Conservation (phyloP, 305 asterid species). For the Solanum hybrid region DNA sequence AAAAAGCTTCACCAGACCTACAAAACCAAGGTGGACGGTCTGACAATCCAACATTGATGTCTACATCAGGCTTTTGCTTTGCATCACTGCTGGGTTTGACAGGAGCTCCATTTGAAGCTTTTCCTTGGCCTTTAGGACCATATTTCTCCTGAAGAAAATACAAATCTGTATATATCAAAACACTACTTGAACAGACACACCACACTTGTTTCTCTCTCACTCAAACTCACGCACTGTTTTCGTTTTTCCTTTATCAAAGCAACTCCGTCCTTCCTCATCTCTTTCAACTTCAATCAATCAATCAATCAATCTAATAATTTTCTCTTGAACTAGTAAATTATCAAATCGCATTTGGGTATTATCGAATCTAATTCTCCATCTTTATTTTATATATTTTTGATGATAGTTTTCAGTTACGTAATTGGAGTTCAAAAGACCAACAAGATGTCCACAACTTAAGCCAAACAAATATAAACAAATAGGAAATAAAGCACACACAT, state of each 20-base stretch:
- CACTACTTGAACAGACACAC: not conserved
- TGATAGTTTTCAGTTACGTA: not conserved
- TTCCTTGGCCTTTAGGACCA: constrained; percentile 86
- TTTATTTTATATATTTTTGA: not conserved
- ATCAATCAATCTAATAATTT: not conserved
- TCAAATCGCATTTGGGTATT: not conserved
- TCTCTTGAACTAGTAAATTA: not conserved
- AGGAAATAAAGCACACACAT: not conserved
- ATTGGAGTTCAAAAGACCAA: not conserved
- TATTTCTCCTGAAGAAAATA: constrained; percentile 64
- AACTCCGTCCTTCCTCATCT: not conserved
- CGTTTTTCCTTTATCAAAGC: not conserved
- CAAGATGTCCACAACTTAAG: not conserved
- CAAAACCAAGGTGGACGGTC: constrained; percentile 91
- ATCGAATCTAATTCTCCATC: not conserved
- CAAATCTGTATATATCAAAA: not conserved
- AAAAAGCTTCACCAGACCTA: constrained; percentile 36
- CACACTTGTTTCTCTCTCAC: not conserved
- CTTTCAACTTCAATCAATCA: not conserved
- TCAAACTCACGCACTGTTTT: not conserved
- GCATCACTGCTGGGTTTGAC: constrained; percentile 38
- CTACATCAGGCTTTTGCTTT: constrained; percentile 72
- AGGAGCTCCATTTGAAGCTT: constrained; percentile 39
- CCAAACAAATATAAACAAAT: not conserved
- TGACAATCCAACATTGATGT: constrained; percentile 75